phyloP scores from a whole-genome alignment of 2,329 filamentous ascomycete genomes.

The Colletotrichum orchidophilum region DNA sequence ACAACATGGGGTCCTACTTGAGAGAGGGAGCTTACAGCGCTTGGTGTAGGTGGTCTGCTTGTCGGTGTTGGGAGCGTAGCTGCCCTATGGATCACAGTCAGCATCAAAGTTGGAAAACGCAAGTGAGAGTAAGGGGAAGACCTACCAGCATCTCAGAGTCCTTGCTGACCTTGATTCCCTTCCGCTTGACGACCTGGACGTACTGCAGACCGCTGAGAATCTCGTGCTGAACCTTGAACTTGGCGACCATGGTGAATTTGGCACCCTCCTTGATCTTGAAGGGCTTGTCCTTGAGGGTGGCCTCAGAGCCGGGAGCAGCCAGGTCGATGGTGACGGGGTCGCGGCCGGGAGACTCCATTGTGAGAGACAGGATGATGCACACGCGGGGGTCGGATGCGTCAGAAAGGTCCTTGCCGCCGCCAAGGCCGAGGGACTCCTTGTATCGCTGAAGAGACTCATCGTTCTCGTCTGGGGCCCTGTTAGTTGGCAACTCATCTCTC shows the following conservation, averaged over 20 bases:
- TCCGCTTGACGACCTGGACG: constrained; percentile 91
- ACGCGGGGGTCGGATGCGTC: constrained; percentile 85
- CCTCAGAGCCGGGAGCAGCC: constrained; percentile 75
- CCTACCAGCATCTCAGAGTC: constrained; percentile 97
- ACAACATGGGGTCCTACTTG: neutral
- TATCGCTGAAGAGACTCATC: constrained; percentile 97
- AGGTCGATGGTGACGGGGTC: constrained; percentile 90
- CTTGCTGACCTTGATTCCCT: constrained; percentile 88
- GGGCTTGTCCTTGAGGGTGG: constrained; percentile 85
- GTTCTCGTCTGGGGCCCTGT: constrained; percentile 61
- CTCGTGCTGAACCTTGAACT: constrained; percentile 96
- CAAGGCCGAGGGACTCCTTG: constrained; percentile 94
- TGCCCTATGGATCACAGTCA: constrained; percentile 68
- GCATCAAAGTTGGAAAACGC: constrained; percentile 31
- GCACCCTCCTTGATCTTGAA: constrained; percentile 98
- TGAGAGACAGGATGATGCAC: constrained; percentile 92
- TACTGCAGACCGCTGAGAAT: constrained; percentile 96
- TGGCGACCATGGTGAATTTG: constrained; percentile 92
- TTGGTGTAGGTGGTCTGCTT: constrained; percentile 88
- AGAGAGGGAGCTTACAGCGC: constrained; percentile 75
- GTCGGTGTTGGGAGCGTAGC: constrained; percentile 91
- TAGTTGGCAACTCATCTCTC: constrained; percentile 11
- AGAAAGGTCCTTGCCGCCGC: constrained; percentile 75
- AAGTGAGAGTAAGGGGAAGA: constrained; percentile 36
- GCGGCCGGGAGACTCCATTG: constrained; percentile 86